Conservation (phyloP, 78 protist species). For the Parvularia atlantis region DNA sequence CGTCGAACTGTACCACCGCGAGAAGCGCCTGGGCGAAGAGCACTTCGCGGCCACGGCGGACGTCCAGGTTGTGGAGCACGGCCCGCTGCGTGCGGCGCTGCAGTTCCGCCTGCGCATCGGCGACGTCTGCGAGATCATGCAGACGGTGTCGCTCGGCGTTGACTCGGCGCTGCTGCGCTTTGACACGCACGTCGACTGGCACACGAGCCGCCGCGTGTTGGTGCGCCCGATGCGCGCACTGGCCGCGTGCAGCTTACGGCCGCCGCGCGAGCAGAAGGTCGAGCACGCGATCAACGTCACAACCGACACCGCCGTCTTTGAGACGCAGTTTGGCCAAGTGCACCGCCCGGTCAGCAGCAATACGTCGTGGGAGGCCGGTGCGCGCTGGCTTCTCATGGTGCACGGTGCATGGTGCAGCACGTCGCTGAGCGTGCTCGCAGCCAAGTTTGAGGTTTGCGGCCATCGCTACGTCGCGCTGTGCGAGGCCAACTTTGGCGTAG, state of each 20-base stretch:
- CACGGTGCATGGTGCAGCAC: not conserved
- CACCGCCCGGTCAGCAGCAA: conserved; percentile 69
- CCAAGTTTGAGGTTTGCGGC: conserved; percentile 63
- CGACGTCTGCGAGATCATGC: not conserved
- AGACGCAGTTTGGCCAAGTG: conserved; percentile 63
- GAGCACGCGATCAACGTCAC: conserved; percentile 59
- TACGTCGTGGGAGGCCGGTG: conserved; percentile 64
- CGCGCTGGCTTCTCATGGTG: no score
- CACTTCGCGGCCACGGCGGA: not conserved
- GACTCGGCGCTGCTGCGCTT: not conserved
- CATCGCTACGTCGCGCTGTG: conserved; percentile 60
- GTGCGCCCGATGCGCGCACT: not conserved
- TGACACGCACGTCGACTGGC: not conserved
- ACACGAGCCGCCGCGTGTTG: not conserved
- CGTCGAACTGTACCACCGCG: conserved; percentile 28
- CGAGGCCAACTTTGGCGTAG: conserved; percentile 56
- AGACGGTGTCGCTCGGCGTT: not conserved
- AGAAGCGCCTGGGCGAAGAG: not conserved
- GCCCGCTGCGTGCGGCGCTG: not conserved
- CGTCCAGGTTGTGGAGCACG: not conserved
- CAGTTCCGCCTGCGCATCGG: not conserved
- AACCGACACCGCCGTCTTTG: conserved; percentile 40
- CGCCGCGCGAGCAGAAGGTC: conserved; percentile 39
- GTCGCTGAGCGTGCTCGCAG: not conserved
- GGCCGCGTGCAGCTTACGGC: conserved; percentile 24